phyloP scores from a whole-genome alignment of 192 early-diverging fungal genomes.

The Ramicandelaber brevisporus region DNA sequence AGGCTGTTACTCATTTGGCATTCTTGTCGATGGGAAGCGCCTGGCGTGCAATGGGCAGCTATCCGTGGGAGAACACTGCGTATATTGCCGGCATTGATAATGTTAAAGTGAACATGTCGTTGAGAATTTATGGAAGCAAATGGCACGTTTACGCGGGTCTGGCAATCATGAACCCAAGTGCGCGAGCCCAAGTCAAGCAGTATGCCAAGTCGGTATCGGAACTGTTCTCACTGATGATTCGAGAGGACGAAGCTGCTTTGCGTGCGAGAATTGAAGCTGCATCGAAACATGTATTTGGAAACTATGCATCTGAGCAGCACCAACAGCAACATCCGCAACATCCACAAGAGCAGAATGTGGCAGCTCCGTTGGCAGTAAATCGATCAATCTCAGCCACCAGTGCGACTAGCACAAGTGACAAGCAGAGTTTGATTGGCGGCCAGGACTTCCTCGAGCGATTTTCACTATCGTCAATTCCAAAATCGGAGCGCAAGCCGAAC shows the following conservation, averaged over 20 bases:
- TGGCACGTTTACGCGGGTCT: slow-evolving; percentile 95
- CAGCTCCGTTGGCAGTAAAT: too few relatives aligned
- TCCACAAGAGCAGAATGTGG: too few relatives aligned
- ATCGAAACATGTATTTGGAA: slow-evolving; percentile 64
- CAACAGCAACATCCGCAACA: too few relatives aligned
- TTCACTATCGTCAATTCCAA: slow-evolving; percentile 60
- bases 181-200: slow-evolving; percentile 60
- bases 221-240: slow-evolving; percentile 88
- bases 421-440: slow-evolving; percentile 56
- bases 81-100: slow-evolving; percentile 92
- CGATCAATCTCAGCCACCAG: too few relatives aligned
- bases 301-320: slow-evolving; percentile 22
- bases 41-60: slow-evolving; percentile 56
- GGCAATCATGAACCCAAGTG: slow-evolving; percentile 79
- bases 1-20: slow-evolving; percentile 87
- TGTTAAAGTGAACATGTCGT: slow-evolving; percentile 79
- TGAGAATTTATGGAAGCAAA: slow-evolving; percentile 83
- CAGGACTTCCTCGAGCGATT: slow-evolving; percentile 66
- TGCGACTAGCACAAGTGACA: too few relatives aligned
- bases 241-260: slow-evolving; percentile 58
- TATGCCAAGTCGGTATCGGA: slow-evolving; percentile 70
- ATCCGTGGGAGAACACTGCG: slow-evolving; percentile 73
- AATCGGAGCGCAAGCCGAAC: slow-evolving; percentile 42
- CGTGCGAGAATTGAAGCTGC: slow-evolving; percentile 37
- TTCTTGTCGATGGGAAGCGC: slow-evolving; percentile 88